Base-by-base conservation (phyloP, 2,329 filamentous ascomycete genomes). In the Colletotrichum liaoningense region DNA sequence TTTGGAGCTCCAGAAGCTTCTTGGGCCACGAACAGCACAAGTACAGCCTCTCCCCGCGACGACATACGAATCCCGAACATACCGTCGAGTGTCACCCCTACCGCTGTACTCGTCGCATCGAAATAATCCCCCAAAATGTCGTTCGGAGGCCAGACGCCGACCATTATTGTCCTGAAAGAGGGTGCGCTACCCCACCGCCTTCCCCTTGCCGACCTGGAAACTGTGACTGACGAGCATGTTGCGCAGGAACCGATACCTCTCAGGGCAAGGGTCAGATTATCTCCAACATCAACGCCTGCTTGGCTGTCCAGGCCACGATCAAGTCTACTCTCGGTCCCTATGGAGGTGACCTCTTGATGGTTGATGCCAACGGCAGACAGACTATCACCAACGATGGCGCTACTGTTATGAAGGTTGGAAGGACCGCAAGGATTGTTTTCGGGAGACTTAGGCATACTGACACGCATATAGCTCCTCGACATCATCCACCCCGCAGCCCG, bases 361-460 rank as follows among this genome's bases (percentile, higher is more conserved):
- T 98, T 69, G 97, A 98, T 85, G 93, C 92, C 84, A 98, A 98
- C 88, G 97, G 97, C 83, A 93, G 87, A 84, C 95, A 98, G 87
- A 99, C 97, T 68, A 98, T 99, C 82, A 99, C 97, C 79, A 99
- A 99, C 86, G 97, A 99, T 87, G 97, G 97, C 81, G 97, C 97
- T 62, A 99, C 97, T 63, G 97, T 98, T 75, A 99, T 99, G 97
- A 98, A 98, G 92, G 94, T 95, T 83, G 78, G 84, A 57, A 69
- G 42, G 30, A 33, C 24, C 28, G 24, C 49, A n/a, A 5, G n/a
- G 42, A 8, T n/a, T 12, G 12, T 22, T 54, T 54, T 12, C 0
- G 33, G 33, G 28, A 33, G 16, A 38, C 38, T 24, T 11, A 0
- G 12, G 5, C 11, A 11, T 9, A 38, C 58, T 74, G 26, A 68